phyloP scores from a whole-genome alignment of 2,329 filamentous ascomycete genomes.

The Fusarium sp. region DNA sequence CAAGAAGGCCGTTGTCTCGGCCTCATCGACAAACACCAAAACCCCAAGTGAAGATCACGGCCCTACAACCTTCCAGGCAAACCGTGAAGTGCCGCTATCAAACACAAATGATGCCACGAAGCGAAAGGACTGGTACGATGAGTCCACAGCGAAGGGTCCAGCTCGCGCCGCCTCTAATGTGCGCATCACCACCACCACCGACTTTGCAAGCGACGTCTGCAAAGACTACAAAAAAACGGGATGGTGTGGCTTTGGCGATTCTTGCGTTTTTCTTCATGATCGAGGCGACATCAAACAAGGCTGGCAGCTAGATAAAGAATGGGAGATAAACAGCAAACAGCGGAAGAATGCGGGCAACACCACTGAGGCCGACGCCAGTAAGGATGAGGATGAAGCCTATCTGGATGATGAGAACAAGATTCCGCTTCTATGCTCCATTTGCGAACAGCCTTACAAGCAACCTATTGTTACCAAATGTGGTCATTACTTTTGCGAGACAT shows the following conservation, averaged over 20 bases:
- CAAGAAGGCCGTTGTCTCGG: too few relatives aligned
- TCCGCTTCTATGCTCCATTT: constrained; percentile 90
- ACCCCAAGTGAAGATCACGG: too few relatives aligned
- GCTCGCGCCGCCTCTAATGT: constrained; percentile 91
- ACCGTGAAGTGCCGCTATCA: too few relatives aligned
- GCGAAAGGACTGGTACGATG: too few relatives aligned
- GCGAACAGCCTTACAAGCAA: constrained; percentile 78
- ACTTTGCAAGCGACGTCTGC: constrained; percentile 92
- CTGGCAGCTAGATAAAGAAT: constrained; percentile 94
- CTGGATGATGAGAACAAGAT: constrained; percentile 79
- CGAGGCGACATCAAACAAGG: constrained; percentile 86
- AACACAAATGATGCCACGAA: too few relatives aligned
- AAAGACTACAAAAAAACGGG: constrained; percentile 86
- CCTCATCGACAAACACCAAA: too few relatives aligned
- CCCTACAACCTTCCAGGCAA: too few relatives aligned
- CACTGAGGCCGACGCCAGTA: constrained; percentile 69
- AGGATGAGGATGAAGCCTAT: constrained; percentile 67
- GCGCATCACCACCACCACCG: constrained; percentile 87
- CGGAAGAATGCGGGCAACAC: constrained; percentile 72
- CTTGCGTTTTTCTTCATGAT: constrained; percentile 80
- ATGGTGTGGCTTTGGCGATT: constrained; percentile 49
- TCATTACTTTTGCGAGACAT: constrained; percentile 95
- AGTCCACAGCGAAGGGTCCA: constrained; percentile 73
- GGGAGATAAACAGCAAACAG: constrained; percentile 85
- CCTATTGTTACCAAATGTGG: constrained; percentile 91